Evolutionary conservation across 345 rosid species (phyloP).

Genomic region (Turritis glabra): DNA sequence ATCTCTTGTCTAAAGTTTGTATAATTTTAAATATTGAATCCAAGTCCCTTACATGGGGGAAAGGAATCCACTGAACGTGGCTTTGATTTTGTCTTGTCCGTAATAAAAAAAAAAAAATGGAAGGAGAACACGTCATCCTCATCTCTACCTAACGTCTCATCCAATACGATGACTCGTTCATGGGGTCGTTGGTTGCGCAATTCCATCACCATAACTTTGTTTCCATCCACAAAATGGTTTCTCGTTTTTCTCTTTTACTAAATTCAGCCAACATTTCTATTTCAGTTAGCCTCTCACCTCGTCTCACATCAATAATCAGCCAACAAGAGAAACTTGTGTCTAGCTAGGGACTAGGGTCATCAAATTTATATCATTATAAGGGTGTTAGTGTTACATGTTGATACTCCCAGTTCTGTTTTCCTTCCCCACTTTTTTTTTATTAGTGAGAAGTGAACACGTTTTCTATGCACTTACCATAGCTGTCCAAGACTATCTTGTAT

Average conservation of each 20-base stretch:
- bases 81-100: conserved; percentile 7
- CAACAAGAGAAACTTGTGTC: not conserved
- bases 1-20: not conserved
- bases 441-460: not conserved
- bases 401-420: not conserved
- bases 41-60: conserved; percentile 16
- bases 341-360: not conserved
- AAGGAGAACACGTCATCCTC: conserved; percentile 15
- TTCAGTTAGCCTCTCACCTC: not conserved
- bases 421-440: not conserved
- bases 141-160: conserved; percentile 28
- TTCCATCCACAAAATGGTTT: conserved; percentile 12
- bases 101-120: not conserved
- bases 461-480: not conserved
- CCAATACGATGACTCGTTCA: conserved; percentile 27
- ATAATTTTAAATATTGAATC: not conserved
- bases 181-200: conserved; percentile 30
- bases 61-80: conserved; percentile 23
- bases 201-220: conserved; percentile 28
- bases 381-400: not conserved
- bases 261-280: not conserved
- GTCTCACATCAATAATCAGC: not conserved
- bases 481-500: conserved; percentile 1
- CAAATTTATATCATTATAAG: not conserved
- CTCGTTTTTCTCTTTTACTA: not conserved